Evolutionary conservation across 768 basidiomycete species (phyloP).

Genomic region (Lactifluus piperatus): DNA sequence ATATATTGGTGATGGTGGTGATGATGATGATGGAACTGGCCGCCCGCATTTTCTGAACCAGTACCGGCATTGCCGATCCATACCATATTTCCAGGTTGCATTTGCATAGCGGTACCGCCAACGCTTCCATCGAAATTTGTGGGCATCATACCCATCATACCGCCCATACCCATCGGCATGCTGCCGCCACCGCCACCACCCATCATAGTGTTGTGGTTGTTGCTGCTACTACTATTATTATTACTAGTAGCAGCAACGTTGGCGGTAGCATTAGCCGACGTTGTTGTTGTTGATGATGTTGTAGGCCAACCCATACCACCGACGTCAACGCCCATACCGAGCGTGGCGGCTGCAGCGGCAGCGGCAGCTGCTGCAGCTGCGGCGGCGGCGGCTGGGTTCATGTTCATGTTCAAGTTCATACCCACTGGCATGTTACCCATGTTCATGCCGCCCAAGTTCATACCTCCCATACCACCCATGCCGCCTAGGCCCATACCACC

Average conservation of each 20-base stretch:
- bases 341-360: background rate
- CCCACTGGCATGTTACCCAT: too few relatives aligned
- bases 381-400: too few relatives aligned
- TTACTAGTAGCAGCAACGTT: too few relatives aligned
- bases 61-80: slow-evolving; percentile 25
- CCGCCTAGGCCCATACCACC: slow-evolving; percentile 11
- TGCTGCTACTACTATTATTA: too few relatives aligned
- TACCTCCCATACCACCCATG: slow-evolving; percentile 21
- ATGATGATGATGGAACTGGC: slow-evolving; percentile 23
- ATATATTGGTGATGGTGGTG: slow-evolving; percentile 24
- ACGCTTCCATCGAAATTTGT: background rate
- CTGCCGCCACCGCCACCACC: too few relatives aligned
- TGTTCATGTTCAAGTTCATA: slow-evolving; percentile 7
- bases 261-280: too few relatives aligned
- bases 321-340: slow-evolving; percentile 23
- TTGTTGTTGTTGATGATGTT: too few relatives aligned
- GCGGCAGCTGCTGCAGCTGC: background rate
- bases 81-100: slow-evolving; percentile 21
- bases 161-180: slow-evolving; percentile 15
- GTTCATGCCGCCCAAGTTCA: slow-evolving; percentile 12
- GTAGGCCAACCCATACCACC: slow-evolving; percentile 15
- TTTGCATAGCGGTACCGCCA: background rate
- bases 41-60: too few relatives aligned
- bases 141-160: background rate
- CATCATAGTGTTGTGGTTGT: too few relatives aligned